Base-by-base conservation (phyloP, 306 rosid species). In the Inga oerstediana region DNA sequence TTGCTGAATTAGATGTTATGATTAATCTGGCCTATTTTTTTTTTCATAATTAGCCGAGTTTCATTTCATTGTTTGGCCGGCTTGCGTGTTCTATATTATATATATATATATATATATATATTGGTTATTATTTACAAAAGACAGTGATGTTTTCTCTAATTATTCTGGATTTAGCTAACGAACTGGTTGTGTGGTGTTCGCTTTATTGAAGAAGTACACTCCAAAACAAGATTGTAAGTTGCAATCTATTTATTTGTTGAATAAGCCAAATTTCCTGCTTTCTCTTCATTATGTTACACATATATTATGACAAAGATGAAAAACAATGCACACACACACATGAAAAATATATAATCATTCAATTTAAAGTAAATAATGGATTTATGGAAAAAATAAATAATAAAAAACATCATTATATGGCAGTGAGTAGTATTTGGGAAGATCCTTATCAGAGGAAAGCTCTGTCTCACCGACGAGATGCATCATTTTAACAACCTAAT, bases 181-280 rank as follows among this genome's bases (percentile, higher is more conserved):
- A 80, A 39, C 82, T 68, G 75, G 64, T 58, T 75, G 10, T 70
- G 1, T 69, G n/a, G 67, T 39, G 76, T 77, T 75, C 12, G 73
- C 80, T 39, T 77, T 51, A 56, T 83, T 76, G 78, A 52, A 69
- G 66, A 70, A 56, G 30, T 64, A 64, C 45, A 35, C 72, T 66
- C 44, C 35, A 27, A 27, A 24, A 62, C 54, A 24, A 74, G 59
- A 78, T 24, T 17, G 8, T 30, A 24, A 37, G 27, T 48, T 79
- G 45, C 45, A 74, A 44, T 75, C 24, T 37, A 5, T 54, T 24
- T 10, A 51, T 5, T 37, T 66, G 51, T 10, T 45, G 39, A 59
- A 82, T 41, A 19, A 68, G 10, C n/a, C 71, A 14, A 65, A 34
- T 65, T 65, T 20, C 43, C 10, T 65, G 2, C 71, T 32, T 5